Conservation (phyloP, 169 alveolate genomes). For the Plasmodium fragile region DNA sequence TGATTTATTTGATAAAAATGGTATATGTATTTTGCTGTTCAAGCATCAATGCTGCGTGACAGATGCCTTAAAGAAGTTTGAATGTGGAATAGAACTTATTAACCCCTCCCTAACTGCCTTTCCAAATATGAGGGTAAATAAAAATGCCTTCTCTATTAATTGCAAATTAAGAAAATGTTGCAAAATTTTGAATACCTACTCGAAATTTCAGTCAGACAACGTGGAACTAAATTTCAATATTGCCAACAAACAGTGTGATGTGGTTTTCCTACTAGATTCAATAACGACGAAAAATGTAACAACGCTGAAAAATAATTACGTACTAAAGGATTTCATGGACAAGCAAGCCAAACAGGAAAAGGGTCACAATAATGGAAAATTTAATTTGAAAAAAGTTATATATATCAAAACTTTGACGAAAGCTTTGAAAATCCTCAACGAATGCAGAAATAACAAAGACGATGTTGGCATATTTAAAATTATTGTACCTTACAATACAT, state of each 20-base stretch:
- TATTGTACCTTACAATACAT: constrained; percentile 56
- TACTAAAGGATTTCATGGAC: constrained; percentile 37
- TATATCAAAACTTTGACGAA: constrained; percentile 60
- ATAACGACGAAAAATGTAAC: constrained; percentile 50
- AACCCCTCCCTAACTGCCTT: constrained; percentile 54
- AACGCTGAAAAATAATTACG: constrained; percentile 63
- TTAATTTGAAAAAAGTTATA: constrained; percentile 38
- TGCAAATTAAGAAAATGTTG: constrained; percentile 72
- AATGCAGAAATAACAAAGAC: constrained; percentile 76
- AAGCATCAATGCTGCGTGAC: constrained; percentile 72
- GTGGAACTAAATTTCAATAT: constrained; percentile 38
- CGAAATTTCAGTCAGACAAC: constrained; percentile 54
- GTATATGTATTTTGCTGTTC: constrained; percentile 56
- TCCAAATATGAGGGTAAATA: constrained; percentile 61
- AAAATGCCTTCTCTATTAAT: constrained; percentile 47
- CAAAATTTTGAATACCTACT: constrained; percentile 67
- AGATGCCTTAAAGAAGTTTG: constrained; percentile 68
- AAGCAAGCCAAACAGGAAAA: constrained; percentile 19
- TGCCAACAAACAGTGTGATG: constrained; percentile 46
- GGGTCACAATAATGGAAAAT: background rate
- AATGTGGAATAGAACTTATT: constrained; percentile 64
- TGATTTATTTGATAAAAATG: constrained; percentile 75
- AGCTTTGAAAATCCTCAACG: constrained; percentile 66
- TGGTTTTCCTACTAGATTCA: constrained; percentile 54
- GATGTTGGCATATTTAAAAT: constrained; percentile 71